These are phyloP conservation scores for Lanzia echinophila DNA, from an alignment of 2,329 filamentous ascomycete genomes.

Conservation along the genomic window DNA sequence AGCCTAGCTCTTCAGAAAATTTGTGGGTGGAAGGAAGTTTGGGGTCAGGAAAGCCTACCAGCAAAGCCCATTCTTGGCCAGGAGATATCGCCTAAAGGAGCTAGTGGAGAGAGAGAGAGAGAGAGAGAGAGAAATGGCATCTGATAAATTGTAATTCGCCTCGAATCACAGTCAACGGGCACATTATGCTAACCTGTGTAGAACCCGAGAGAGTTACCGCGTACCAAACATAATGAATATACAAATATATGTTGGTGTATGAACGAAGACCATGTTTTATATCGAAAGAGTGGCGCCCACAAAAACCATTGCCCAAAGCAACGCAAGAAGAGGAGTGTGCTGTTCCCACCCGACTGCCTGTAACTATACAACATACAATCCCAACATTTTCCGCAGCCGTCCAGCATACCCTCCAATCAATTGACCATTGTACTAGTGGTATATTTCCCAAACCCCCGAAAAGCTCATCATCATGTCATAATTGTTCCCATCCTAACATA, in stretches of 20 bases:
- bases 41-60: no score
- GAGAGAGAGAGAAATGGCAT: no score
- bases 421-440: no score
- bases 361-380: not conserved
- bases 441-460: not conserved
- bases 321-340: not conserved
- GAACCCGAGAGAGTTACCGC: no score
- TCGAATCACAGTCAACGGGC: no score
- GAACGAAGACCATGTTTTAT: not conserved
- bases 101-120: no score
- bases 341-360: not conserved
- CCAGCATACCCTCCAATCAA: not conserved
- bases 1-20: no score
- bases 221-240: not conserved
- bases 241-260: not conserved
- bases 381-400: not conserved
- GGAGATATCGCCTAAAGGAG: no score
- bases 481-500: not conserved
- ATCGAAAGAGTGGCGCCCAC: not conserved
- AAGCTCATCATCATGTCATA: not conserved
- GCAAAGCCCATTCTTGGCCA: no score
- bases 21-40: no score
- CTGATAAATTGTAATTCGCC: no score
- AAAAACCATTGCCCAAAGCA: not conserved
- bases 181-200: no score